A percentile compares a stretch with the other conserved stretches of the same genome.
These are phyloP conservation scores for Macrolepiota fuliginosa DNA, from an alignment of 768 basidiomycete genomes.

Conservation along the genomic window DNA sequence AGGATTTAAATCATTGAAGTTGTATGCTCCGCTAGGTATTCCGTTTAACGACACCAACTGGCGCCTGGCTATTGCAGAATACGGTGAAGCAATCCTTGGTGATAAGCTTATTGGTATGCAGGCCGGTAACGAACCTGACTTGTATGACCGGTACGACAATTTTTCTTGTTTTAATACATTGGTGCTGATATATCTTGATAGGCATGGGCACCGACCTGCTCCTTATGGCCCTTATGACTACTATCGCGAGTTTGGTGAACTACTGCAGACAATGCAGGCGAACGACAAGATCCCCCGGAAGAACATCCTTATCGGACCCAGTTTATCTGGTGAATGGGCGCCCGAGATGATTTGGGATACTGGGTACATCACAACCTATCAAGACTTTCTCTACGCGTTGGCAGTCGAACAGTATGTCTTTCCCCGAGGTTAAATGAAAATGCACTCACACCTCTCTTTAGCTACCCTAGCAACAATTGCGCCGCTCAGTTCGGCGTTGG, in stretches of 20 bases:
- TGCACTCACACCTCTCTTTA: constrained; percentile 14
- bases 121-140: constrained; percentile 78
- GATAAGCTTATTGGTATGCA: constrained; percentile 64
- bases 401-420: constrained; percentile 57
- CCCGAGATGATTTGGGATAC: constrained; percentile 48
- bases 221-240: constrained; percentile 37
- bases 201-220: constrained; percentile 19
- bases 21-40: constrained; percentile 29
- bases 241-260: constrained; percentile 41
- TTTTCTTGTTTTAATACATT: constrained; percentile 8
- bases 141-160: constrained; percentile 43
- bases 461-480: constrained; percentile 57
- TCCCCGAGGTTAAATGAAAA: no score
- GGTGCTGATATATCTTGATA: not conserved
- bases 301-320: constrained; percentile 58
- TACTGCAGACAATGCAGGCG: constrained; percentile 36
- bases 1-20: not conserved
- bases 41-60: constrained; percentile 69
- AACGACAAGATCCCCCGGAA: constrained; percentile 33
- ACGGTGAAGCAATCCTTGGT: constrained; percentile 62
- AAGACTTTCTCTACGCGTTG: constrained; percentile 39
- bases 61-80: constrained; percentile 51
- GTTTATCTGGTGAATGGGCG: constrained; percentile 53
- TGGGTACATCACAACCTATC: constrained; percentile 44
- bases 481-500: constrained; percentile 46